phyloP scores from a whole-genome alignment of 2,329 filamentous ascomycete species.

The Canariomyces notabilis region DNA sequence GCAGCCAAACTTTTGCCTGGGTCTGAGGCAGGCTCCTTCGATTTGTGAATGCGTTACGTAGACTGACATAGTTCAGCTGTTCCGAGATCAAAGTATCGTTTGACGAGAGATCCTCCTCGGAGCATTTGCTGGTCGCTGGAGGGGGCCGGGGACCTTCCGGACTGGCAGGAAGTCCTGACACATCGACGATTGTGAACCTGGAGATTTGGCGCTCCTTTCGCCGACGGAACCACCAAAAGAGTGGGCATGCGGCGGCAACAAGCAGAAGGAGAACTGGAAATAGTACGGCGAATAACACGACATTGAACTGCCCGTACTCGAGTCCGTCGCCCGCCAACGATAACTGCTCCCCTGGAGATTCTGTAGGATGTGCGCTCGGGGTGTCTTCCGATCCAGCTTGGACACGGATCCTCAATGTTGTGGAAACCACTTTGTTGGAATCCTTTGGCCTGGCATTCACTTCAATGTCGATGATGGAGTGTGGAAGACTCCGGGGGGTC shows the following conservation, averaged over 20 bases:
- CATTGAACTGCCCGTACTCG: constrained; percentile 11
- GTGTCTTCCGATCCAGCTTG: constrained; percentile 13
- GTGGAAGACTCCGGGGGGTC: constrained; percentile 33
- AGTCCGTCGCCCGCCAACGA: constrained; percentile 26
- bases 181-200: constrained; percentile 25
- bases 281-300: constrained; percentile 41
- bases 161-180: constrained; percentile 22
- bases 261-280: constrained; percentile 39
- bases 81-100: constrained; percentile 12
- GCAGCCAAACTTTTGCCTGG: constrained; percentile 5
- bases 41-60: constrained; percentile 1
- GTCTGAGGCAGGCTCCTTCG: constrained; percentile 5
- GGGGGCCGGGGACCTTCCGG: constrained; percentile 1
- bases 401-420: constrained; percentile 35
- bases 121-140: constrained; percentile 11
- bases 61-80: constrained; percentile 13
- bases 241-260: constrained; percentile 30
- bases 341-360: constrained; percentile 13
- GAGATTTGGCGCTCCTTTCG: constrained; percentile 19
- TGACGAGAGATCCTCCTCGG: constrained; percentile 14
- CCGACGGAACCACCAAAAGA: constrained; percentile 29
- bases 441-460: constrained; percentile 32
- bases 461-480: constrained; percentile 24
- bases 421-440: constrained; percentile 33
- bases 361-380: background rate